These are phyloP conservation scores for Chlamydomonas reinhardtii DNA, from an alignment of 163 green algal species.

Conservation along the genomic window DNA sequence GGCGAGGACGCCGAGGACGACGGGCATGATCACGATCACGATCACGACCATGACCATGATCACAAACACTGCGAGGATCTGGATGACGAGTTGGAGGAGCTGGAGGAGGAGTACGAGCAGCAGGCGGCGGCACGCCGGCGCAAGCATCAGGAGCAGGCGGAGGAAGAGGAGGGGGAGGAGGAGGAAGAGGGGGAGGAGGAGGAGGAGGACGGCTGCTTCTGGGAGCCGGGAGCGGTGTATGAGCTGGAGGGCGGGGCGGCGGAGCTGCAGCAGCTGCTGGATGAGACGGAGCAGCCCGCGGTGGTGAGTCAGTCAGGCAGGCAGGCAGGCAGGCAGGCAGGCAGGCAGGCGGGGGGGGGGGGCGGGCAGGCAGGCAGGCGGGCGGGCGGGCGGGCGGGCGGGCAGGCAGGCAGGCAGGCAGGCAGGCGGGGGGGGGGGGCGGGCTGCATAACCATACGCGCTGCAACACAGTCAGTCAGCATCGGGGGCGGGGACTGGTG, in stretches of 20 bases:
- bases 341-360: neutral
- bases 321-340: too few species aligned
- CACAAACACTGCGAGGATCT: neutral
- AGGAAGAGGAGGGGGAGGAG: conserved; percentile 19
- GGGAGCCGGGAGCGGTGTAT: conserved; percentile 56
- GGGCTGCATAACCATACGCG: too few species aligned
- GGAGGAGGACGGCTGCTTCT: conserved; percentile 5
- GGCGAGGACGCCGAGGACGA: conserved; percentile 55
- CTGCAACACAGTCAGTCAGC: too few species aligned
- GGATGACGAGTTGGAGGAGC: conserved; percentile 16
- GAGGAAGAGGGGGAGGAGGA: conserved; percentile 17
- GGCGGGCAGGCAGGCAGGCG: neutral
- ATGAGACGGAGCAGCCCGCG: conserved; percentile 24
- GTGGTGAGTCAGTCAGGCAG: conserved; percentile 5
- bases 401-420: too few species aligned
- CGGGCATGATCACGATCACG: neutral
- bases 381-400: too few species aligned
- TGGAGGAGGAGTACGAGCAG: conserved; percentile 5
- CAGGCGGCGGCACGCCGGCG: neutral
- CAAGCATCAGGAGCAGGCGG: conserved; percentile 22
- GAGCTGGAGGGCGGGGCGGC: conserved; percentile 59
- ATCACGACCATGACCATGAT: neutral
- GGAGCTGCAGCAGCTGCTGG: conserved; percentile 70
- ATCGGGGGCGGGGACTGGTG: too few species aligned
- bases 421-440: too few species aligned